Evolutionary conservation across 345 rosid genomes (phyloP).

Genomic region (Populus euphratica): DNA sequence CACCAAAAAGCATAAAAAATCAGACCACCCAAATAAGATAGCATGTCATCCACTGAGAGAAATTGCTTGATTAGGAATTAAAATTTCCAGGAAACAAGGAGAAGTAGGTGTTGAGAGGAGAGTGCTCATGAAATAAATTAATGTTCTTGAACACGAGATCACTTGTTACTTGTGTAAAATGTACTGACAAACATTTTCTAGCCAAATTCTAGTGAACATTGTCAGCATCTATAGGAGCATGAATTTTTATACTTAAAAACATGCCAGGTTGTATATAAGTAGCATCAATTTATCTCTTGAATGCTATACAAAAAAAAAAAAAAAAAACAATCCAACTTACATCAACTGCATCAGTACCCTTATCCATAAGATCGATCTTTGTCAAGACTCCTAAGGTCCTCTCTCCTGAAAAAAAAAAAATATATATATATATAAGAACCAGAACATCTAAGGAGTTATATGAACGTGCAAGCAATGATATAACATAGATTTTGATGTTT

Average conservation of each 20-base stretch:
- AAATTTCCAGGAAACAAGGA: neutral
- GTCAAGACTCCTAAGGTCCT: constrained; percentile 97
- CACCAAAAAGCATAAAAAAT: neutral
- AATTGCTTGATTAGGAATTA: neutral
- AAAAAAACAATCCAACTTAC: constrained; percentile 49
- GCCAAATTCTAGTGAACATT: neutral
- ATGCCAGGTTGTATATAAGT: neutral
- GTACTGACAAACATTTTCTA: neutral
- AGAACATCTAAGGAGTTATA: constrained; percentile 1
- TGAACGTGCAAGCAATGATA: neutral
- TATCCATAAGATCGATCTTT: constrained; percentile 98
- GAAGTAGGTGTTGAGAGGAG: neutral
- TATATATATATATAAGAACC: neutral
- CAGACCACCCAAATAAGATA: neutral
- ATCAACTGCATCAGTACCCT: constrained; percentile 97
- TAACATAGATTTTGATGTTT: neutral
- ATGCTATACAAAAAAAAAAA: neutral
- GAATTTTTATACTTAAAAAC: neutral
- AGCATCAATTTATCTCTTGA: neutral
- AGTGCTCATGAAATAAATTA: neutral
- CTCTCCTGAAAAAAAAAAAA: constrained; percentile 64
- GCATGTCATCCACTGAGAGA: neutral
- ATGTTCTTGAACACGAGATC: neutral
- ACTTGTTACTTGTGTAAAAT: neutral
- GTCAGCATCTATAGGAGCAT: neutral